These are phyloP conservation scores for Nothopassalora personata DNA, from an alignment of 2,329 filamentous ascomycete species.

Conservation along the genomic window DNA sequence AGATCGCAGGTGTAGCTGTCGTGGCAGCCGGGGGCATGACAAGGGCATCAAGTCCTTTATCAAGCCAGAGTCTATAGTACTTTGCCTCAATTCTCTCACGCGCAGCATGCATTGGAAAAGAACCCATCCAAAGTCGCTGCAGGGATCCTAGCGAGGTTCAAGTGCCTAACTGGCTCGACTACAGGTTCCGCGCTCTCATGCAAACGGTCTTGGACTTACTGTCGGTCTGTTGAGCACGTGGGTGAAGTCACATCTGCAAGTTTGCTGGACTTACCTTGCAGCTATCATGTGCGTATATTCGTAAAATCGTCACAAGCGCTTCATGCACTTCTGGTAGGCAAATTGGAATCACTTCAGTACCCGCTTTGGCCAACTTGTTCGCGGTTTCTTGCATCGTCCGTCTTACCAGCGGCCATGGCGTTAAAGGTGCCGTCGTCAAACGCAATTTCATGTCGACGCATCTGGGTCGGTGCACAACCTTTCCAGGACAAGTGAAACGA, in stretches of 20 bases:
- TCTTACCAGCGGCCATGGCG: slow-evolving; percentile 20
- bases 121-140: slow-evolving; percentile 14
- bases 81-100: slow-evolving; percentile 9
- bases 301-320: slow-evolving; percentile 10
- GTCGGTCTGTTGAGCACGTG: neutral
- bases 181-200: slow-evolving; percentile 16
- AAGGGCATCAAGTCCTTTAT: slow-evolving; percentile 46
- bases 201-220: slow-evolving; percentile 13
- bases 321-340: slow-evolving; percentile 16
- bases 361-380: slow-evolving; percentile 10
- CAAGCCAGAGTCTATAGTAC: slow-evolving; percentile 41
- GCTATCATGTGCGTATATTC: slow-evolving; percentile 16
- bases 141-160: slow-evolving; percentile 20
- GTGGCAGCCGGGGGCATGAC: slow-evolving; percentile 45
- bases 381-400: slow-evolving; percentile 16
- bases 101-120: slow-evolving; percentile 15
- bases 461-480: slow-evolving; percentile 3
- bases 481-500: slow-evolving; percentile 19
- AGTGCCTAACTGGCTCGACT: slow-evolving; percentile 18
- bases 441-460: slow-evolving; percentile 20
- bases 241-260: no score
- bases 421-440: slow-evolving; percentile 20
- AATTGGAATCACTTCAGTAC: slow-evolving; percentile 16
- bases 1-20: slow-evolving; percentile 41
- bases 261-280: slow-evolving; percentile 15